A percentile compares a stretch with the other conserved stretches of the same genome.
Conservation (phyloP, 148 eudicot species). For the Rhododendron kiyosumense region DNA sequence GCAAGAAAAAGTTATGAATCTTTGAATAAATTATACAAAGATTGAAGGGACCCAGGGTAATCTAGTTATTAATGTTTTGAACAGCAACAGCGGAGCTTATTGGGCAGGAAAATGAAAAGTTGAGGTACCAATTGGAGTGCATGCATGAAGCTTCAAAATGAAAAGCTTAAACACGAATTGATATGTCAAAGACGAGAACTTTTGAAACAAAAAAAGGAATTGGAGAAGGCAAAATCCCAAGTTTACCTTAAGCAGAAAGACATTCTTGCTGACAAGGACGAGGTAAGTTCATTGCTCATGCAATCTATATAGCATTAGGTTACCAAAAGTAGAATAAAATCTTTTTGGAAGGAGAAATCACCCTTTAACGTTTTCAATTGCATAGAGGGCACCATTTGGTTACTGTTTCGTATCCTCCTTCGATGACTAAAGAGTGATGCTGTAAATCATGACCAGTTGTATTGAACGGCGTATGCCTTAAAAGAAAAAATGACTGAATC, state of each 20-base stretch:
- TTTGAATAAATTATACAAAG: too few relatives aligned
- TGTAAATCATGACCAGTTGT: not conserved
- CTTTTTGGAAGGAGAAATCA: not conserved
- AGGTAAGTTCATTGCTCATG: not conserved
- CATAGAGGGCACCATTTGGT: not conserved
- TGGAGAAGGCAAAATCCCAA: not conserved
- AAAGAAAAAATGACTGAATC: not conserved
- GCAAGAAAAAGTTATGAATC: too few relatives aligned
- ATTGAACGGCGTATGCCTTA: not conserved
- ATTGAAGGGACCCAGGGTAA: too few relatives aligned
- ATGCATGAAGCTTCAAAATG: not conserved
- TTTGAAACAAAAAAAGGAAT: not conserved
- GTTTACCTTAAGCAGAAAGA: not conserved
- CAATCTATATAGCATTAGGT: not conserved
- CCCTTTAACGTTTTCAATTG: not conserved
- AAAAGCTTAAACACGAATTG: slow-evolving; percentile 2
- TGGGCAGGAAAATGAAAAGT: not conserved
- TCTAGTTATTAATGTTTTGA: too few relatives aligned
- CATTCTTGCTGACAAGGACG: not conserved
- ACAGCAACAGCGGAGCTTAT: not conserved
- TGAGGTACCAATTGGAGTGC: not conserved
- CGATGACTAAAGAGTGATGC: not conserved
- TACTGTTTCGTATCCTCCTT: not conserved
- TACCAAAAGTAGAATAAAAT: not conserved
- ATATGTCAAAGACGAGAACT: not conserved